A percentile compares a stretch with the other conserved stretches of the same genome.
phyloP scores from a whole-genome alignment of 495 filamentous ascomycete genomes.

The Baudoinia panamericana region DNA sequence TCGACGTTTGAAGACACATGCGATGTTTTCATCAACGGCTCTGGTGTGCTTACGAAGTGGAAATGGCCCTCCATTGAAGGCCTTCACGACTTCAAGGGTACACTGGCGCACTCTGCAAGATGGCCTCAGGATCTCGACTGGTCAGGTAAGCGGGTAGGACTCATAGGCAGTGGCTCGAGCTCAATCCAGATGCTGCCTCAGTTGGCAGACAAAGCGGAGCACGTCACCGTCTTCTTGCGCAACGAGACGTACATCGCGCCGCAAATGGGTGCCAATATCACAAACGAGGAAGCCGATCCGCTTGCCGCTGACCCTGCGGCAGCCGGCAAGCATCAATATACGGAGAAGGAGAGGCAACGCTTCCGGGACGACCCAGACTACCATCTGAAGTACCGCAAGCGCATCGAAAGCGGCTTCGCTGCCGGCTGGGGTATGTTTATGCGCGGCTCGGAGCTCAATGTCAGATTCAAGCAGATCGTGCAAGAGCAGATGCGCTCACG shows the following conservation, averaged over 20 bases:
- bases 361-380: conserved; percentile 28
- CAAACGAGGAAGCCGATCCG: conserved; percentile 12
- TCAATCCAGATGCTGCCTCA: conserved; percentile 26
- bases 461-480: not conserved
- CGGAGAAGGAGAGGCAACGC: conserved; percentile 26
- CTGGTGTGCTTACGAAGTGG: conserved; percentile 28
- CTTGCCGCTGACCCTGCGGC: conserved; percentile 27
- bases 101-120: conserved; percentile 24
- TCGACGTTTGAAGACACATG: conserved; percentile 22
- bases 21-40: conserved; percentile 26
- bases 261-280: conserved; percentile 1
- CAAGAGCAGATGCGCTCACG: conserved; percentile 13
- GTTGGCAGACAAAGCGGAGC: conserved; percentile 18
- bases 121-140: conserved; percentile 25
- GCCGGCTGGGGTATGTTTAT: conserved; percentile 4
- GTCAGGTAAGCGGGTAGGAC: conserved; percentile 19
- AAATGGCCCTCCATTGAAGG: conserved; percentile 28
- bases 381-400: conserved; percentile 25
- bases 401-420: conserved; percentile 23
- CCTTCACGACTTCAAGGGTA: conserved; percentile 25
- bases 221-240: conserved; percentile 27
- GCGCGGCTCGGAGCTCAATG: conserved; percentile 1
- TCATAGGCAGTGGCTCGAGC: conserved; percentile 21
- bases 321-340: conserved; percentile 22
- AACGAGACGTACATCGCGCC: conserved; percentile 27